Percentiles rank a stretch among this genome's conserved stretches.
These are phyloP conservation scores for Populus hybrid DNA, from an alignment of 441 rosid genomes.

Conservation along the genomic window DNA sequence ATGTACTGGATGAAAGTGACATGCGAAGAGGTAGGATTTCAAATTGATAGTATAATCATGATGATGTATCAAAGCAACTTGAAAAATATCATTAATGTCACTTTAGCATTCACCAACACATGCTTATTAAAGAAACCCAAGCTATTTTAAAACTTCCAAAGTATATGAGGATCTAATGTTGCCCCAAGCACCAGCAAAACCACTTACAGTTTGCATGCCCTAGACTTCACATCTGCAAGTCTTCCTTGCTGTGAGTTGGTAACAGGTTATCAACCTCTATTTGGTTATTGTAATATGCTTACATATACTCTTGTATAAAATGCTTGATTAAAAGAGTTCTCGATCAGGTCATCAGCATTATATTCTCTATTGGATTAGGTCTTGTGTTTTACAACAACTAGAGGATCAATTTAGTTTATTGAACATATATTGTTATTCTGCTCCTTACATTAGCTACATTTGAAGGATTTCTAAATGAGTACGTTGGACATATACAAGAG, in stretches of 20 bases:
- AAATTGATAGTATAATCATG: not conserved
- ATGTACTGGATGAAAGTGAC: slow-evolving; percentile 86
- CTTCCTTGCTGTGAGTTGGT: not conserved
- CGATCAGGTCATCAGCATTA: slow-evolving; percentile 1
- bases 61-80: not conserved
- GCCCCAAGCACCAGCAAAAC: not conserved
- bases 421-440: not conserved
- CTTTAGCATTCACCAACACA: not conserved
- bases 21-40: slow-evolving; percentile 73
- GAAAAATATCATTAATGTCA: not conserved
- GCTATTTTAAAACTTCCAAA: not conserved
- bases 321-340: not conserved
- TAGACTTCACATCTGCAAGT: not conserved
- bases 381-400: not conserved
- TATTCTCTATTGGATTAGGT: not conserved
- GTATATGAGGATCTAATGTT: not conserved
- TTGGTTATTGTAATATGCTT: not conserved
- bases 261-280: not conserved
- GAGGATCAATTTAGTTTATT: not conserved
- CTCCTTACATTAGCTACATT: not conserved
- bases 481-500: not conserved
- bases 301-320: not conserved
- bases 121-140: not conserved
- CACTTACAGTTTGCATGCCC: not conserved
- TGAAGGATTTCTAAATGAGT: slow-evolving; percentile 3